Base-by-base conservation (phyloP, 345 rosid species). In the Anacardium occidentale region DNA sequence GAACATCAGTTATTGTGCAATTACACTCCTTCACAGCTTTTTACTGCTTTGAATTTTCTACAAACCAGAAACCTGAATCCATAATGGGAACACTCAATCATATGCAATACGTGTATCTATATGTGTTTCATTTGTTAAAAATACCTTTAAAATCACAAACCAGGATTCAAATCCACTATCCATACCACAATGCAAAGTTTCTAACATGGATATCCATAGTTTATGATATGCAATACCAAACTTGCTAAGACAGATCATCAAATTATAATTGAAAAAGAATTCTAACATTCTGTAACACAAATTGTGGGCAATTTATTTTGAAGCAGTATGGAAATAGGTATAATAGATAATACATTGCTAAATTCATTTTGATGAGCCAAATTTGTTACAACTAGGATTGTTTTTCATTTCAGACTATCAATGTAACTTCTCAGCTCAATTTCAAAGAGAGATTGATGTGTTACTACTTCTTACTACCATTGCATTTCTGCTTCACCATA, bases 21-120 rank as follows among this genome's bases (percentile, higher is more conserved):
- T 88, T 84, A 64, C 92, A 95, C 10, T 78, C 87, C 79, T 87
- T 87, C 26, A 98, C 97, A 1, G 96, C 95, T 73, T 95, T 22
- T 92, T 96, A 79, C 82, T 83, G 53, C 72, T 69, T 90, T 87
- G 86, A 48, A 95, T 85, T 81, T 89, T 92, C 99, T 95, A 84
- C 82, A 89, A 79, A 82, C 80, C 77, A 84, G 45, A 76, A 87
- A 78, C 79, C 90, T 83, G 86, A 80, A 80, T 74, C 70, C 76
- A 75, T 21, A 74, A 82, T 83, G 79, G 83, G 74, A 22, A 79
- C 32, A 66, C 47, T 18, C 66, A 76, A 74, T 62, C 45, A 57
- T 42, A 47, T 47, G 55, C 53, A 64, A 64, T 64, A 45, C 45
- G 47, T 64, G 34, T 45, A 64, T 42, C 2, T 24, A n/a, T 15